Conservation (phyloP, 768 basidiomycete genomes). For the Lyophyllum decastes region DNA sequence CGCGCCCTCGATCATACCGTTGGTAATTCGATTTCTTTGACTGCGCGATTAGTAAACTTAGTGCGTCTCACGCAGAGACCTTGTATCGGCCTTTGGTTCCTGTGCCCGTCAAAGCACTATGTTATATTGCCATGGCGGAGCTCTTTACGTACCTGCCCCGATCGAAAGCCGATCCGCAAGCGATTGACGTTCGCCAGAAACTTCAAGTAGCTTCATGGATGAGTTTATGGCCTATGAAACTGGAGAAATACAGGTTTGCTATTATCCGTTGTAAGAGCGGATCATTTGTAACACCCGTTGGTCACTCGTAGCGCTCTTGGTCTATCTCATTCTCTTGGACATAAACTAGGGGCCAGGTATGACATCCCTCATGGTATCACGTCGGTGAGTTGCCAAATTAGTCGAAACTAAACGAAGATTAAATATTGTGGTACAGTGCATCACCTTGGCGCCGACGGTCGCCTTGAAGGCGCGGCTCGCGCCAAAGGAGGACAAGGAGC, state of each 20-base stretch:
- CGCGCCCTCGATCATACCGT: conserved; percentile 80
- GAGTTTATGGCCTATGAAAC: conserved; percentile 70
- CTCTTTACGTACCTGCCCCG: conserved; percentile 73
- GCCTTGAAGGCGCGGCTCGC: conserved; percentile 57
- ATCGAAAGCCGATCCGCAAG: conserved; percentile 58
- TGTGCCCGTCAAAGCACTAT: conserved; percentile 62
- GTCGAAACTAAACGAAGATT: not conserved
- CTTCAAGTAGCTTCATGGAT: conserved; percentile 80
- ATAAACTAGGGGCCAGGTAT: conserved; percentile 72
- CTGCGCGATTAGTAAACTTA: not conserved
- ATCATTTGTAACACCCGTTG: not conserved
- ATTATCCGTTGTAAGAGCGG: not conserved
- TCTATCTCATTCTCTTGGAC: conserved; percentile 74
- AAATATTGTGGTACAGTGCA: conserved; percentile 45
- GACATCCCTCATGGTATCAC: conserved; percentile 82
- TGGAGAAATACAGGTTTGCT: conserved; percentile 54
- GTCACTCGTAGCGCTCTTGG: conserved; percentile 54
- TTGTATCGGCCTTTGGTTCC: conserved; percentile 60
- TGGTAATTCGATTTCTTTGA: conserved; percentile 38
- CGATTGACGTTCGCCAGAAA: conserved; percentile 63
- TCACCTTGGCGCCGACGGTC: conserved; percentile 70
- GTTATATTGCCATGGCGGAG: conserved; percentile 67
- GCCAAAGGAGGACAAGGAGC: conserved; percentile 62
- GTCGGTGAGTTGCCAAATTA: conserved; percentile 48
- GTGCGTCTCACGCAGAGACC: conserved; percentile 43